phyloP scores from a whole-genome alignment of 2,329 filamentous ascomycete genomes.

The Botrytis tulipae region DNA sequence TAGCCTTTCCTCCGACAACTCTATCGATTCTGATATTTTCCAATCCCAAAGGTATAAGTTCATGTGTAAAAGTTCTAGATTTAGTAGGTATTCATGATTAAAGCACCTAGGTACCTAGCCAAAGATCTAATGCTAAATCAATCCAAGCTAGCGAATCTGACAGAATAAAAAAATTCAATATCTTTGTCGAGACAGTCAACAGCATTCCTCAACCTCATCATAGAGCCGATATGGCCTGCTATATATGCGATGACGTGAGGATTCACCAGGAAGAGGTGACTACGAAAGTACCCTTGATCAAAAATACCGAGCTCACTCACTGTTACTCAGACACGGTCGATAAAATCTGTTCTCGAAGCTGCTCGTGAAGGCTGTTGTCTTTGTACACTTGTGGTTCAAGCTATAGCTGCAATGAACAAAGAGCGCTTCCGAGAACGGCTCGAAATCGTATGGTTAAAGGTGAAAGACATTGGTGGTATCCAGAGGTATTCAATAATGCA shows the following conservation, averaged over 20 bases:
- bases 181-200: neutral
- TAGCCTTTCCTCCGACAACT: neutral
- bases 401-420: neutral
- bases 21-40: neutral
- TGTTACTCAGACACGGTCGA: neutral
- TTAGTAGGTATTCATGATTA: neutral
- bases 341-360: neutral
- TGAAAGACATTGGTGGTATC: neutral
- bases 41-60: neutral
- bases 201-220: neutral
- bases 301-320: too few relatives aligned
- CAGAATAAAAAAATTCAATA: neutral
- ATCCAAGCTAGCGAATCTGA: neutral
- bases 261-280: too few relatives aligned
- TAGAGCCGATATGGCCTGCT: neutral
- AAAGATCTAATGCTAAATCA: neutral
- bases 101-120: neutral
- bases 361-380: neutral
- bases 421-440: neutral
- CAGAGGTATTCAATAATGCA: neutral
- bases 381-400: neutral
- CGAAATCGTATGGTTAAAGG: neutral
- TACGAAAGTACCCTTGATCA: too few relatives aligned
- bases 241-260: neutral
- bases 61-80: rapidly evolving